phyloP scores from a whole-genome alignment of 2,329 filamentous ascomycete genomes.

The Dactylellina sp. region DNA sequence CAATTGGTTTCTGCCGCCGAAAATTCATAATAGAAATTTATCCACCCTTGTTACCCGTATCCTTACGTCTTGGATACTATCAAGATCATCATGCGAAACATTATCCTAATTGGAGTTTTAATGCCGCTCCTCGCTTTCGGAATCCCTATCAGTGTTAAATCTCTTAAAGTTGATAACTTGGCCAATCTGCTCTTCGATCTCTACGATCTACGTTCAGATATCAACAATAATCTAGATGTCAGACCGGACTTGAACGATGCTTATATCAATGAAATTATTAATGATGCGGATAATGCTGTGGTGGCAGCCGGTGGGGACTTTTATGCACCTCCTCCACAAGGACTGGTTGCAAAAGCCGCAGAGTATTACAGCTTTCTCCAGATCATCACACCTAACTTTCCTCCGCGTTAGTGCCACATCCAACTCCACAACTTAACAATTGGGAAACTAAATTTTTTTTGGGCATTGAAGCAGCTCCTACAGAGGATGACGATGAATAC shows the following conservation, averaged over 20 bases:
- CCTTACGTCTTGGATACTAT: too few relatives aligned
- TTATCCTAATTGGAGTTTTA: too few relatives aligned
- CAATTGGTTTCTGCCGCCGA: too few relatives aligned
- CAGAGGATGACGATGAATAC: neutral
- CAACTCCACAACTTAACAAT: too few relatives aligned
- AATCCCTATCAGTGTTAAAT: neutral
- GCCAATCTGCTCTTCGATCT: slow-evolving; percentile 20
- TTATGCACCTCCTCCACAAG: neutral
- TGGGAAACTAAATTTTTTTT: neutral
- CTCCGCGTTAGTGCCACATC: neutral
- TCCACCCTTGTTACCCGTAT: too few relatives aligned
- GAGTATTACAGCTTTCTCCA: slow-evolving; percentile 19
- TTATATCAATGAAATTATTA: slow-evolving; percentile 11
- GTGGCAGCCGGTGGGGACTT: neutral
- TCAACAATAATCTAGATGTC: slow-evolving; percentile 5
- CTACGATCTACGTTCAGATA: slow-evolving; percentile 10
- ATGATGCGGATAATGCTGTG: neutral
- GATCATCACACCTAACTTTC: slow-evolving; percentile 9
- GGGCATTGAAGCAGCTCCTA: too few relatives aligned
- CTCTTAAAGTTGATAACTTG: slow-evolving; percentile 11
- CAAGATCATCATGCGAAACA: too few relatives aligned
- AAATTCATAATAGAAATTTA: too few relatives aligned
- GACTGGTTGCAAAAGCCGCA: neutral
- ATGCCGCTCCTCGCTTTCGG: neutral
- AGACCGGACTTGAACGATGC: slow-evolving; percentile 14